Percentiles rank a stretch among this genome's conserved stretches.
phyloP scores from a whole-genome alignment of 2,329 filamentous ascomycete species.

The Aureobasidium vineae region DNA sequence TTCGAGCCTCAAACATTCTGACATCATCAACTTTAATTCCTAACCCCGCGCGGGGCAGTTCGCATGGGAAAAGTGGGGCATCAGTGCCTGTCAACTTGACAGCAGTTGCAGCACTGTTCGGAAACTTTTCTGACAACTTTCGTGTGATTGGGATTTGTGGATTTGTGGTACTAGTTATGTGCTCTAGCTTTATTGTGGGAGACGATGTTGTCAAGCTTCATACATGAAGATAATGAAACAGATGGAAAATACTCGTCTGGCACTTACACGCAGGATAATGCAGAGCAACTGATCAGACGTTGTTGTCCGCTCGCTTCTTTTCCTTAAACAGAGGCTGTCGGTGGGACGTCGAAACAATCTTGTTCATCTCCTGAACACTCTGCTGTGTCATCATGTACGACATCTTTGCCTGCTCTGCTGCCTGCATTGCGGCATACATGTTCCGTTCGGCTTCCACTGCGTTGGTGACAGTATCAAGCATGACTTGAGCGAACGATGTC shows the following conservation, averaged over 20 bases:
- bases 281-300: not conserved
- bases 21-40: conserved; percentile 6
- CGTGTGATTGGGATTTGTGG: not conserved
- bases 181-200: not conserved
- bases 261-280: not conserved
- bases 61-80: conserved; percentile 6
- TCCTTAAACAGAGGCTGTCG: conserved; percentile 11
- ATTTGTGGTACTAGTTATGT: not conserved
- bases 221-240: not conserved
- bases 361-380: conserved; percentile 30
- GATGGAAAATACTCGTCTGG: not conserved
- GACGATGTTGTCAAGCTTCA: not conserved
- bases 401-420: conserved; percentile 32
- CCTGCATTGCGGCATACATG: conserved; percentile 33
- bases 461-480: conserved; percentile 33
- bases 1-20: conserved; percentile 9
- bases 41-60: not conserved
- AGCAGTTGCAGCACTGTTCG: not conserved
- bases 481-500: conserved; percentile 32
- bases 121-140: not conserved
- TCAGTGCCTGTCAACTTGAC: not conserved
- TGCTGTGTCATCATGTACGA: conserved; percentile 35
- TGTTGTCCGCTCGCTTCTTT: not conserved
- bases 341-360: conserved; percentile 24
- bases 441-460: conserved; percentile 33